A percentile compares a stretch with the other conserved stretches of the same genome.
phyloP scores from a whole-genome alignment of 345 rosid genomes.

The Eucalyptus sp. region DNA sequence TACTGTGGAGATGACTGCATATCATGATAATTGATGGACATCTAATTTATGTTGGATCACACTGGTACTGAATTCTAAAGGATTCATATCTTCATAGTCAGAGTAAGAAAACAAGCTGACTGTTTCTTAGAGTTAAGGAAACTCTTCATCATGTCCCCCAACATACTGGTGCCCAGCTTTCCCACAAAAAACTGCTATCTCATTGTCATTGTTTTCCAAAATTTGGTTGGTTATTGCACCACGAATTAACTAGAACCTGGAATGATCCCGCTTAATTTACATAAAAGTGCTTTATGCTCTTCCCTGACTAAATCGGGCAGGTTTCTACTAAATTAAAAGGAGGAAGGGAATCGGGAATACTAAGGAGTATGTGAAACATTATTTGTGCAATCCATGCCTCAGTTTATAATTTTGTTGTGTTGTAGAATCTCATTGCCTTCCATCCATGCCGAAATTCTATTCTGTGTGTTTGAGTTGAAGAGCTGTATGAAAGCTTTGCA shows the following conservation, averaged over 20 bases:
- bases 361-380: neutral
- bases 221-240: neutral
- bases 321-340: neutral
- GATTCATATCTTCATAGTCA: neutral
- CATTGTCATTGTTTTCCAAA: neutral
- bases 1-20: neutral
- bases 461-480: neutral
- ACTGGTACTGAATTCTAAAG: neutral
- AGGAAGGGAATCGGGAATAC: neutral
- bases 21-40: neutral
- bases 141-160: neutral
- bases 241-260: neutral
- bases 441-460: neutral
- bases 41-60: neutral
- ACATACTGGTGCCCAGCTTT: neutral
- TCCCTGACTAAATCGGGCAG: neutral
- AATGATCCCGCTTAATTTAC: neutral
- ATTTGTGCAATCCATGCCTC: neutral
- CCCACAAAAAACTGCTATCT: neutral
- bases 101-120: neutral
- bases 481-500: neutral
- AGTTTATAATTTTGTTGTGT: neutral
- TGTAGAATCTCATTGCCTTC: neutral
- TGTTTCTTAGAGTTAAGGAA: neutral
- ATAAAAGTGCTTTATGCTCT: neutral